A percentile compares a stretch with the other conserved stretches of the same genome.
Conservation (phyloP, 352 stramenopile species). For the Blastocystis sp. region DNA sequence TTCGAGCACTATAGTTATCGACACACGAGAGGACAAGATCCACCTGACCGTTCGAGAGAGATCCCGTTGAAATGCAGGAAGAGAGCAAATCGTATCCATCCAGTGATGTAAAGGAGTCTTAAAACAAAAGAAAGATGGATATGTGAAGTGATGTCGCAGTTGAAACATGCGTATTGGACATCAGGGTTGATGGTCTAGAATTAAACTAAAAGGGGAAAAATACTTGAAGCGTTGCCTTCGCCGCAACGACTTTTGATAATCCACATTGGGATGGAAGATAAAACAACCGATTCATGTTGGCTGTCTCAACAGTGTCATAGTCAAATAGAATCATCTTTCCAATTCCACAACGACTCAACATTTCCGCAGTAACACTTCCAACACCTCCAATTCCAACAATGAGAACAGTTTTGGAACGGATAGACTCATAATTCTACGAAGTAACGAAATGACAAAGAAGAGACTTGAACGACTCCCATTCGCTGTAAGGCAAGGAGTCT, state of each 20-base stretch:
- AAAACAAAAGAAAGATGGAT: background rate
- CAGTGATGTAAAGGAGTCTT: slow-evolving; percentile 63
- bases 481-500: slow-evolving; percentile 79
- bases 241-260: slow-evolving; percentile 77
- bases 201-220: background rate
- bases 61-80: slow-evolving; percentile 72
- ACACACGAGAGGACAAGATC: slow-evolving; percentile 79
- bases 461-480: slow-evolving; percentile 77
- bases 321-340: slow-evolving; percentile 81
- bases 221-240: slow-evolving; percentile 76
- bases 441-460: background rate
- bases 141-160: slow-evolving; percentile 75
- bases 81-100: slow-evolving; percentile 76
- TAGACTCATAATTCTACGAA: slow-evolving; percentile 73
- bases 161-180: slow-evolving; percentile 78
- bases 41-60: slow-evolving; percentile 69
- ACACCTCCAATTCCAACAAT: slow-evolving; percentile 78
- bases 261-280: slow-evolving; percentile 77
- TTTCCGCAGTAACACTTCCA: slow-evolving; percentile 77
- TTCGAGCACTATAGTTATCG: slow-evolving; percentile 79
- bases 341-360: slow-evolving; percentile 79
- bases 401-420: slow-evolving; percentile 74
- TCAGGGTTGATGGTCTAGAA: slow-evolving; percentile 76
- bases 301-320: slow-evolving; percentile 80
- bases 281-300: slow-evolving; percentile 83